phyloP scores from a whole-genome alignment of 179 eudicot species.

The Heliamphora pulchella region DNA sequence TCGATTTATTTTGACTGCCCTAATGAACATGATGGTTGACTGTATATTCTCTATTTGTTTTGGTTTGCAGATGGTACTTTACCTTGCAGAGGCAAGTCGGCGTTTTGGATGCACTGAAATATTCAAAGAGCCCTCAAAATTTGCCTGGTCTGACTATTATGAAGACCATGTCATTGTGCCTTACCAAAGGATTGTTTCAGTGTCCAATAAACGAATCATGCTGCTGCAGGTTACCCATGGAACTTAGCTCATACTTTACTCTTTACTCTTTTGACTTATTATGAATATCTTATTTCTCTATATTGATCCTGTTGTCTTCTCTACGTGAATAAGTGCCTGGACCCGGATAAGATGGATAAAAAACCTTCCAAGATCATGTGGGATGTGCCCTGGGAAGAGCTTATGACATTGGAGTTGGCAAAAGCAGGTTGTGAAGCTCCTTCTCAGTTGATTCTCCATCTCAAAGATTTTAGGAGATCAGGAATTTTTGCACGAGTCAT shows the following conservation, averaged over 20 bases:
- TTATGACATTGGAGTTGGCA: constrained; percentile 78
- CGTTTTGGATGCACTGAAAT: constrained; percentile 85
- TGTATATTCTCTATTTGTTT: constrained; percentile 9
- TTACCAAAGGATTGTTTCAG: constrained; percentile 59
- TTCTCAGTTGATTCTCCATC: constrained; percentile 81
- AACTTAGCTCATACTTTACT: constrained; percentile 10
- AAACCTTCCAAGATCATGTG: constrained; percentile 92
- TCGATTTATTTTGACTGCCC: too few species aligned
- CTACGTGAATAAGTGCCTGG: constrained; percentile 40
- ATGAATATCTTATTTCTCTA: background rate
- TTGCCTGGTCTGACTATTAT: constrained; percentile 86
- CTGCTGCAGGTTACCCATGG: constrained; percentile 62
- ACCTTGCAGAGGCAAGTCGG: constrained; percentile 93
- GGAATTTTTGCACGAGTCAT: constrained; percentile 74
- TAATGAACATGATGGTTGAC: background rate
- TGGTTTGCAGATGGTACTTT: constrained; percentile 72
- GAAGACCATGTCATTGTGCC: constrained; percentile 86
- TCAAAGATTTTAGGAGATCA: constrained; percentile 60
- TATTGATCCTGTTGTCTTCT: constrained; percentile 9
- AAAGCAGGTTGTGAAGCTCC: constrained; percentile 66
- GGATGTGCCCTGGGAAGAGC: constrained; percentile 96
- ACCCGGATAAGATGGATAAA: constrained; percentile 67
- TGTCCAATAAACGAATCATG: constrained; percentile 79
- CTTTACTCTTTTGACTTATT: background rate
- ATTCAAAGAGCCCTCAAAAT: constrained; percentile 96